Percentiles rank a stretch among this genome's conserved stretches.
phyloP scores from a whole-genome alignment of 345 rosid genomes.

The Rubroshorea leprosula region DNA sequence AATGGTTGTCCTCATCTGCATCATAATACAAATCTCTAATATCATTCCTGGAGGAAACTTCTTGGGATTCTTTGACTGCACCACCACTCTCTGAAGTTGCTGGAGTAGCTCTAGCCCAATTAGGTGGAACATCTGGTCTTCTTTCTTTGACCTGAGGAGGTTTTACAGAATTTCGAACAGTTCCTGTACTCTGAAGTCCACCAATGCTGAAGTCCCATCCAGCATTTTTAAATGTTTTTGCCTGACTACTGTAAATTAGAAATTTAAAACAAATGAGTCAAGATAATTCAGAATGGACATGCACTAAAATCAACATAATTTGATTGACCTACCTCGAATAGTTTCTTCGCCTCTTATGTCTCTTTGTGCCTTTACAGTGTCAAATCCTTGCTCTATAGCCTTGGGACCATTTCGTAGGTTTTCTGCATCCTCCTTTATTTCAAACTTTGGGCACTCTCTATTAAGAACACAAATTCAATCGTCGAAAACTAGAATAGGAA shows the following conservation, averaged over 20 bases:
- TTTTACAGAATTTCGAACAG: conserved; percentile 56
- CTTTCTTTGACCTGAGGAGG: conserved; percentile 88
- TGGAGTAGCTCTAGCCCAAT: conserved; percentile 51
- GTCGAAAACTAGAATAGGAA: conserved; percentile 11
- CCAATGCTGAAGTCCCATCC: conserved; percentile 99
- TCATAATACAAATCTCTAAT: conserved; percentile 47
- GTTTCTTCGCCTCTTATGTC: conserved; percentile 66
- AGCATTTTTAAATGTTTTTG: conserved; percentile 58
- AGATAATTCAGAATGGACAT: conserved; percentile 11
- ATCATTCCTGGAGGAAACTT: conserved; percentile 37
- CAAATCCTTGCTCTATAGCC: conserved; percentile 47
- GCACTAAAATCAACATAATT: conserved; percentile 18
- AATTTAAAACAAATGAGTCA: conserved; percentile 15
- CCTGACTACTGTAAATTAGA: conserved; percentile 51
- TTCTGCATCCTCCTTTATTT: conserved; percentile 57
- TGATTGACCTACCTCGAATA: conserved; percentile 58
- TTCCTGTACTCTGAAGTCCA: conserved; percentile 66
- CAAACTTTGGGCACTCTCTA: conserved; percentile 93
- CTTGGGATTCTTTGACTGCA: conserved; percentile 44
- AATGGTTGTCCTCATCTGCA: conserved; percentile 30
- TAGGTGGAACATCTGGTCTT: conserved; percentile 51
- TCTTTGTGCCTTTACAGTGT: conserved; percentile 70
- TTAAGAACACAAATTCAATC: conserved; percentile 22
- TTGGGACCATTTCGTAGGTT: conserved; percentile 41
- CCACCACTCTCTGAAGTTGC: conserved; percentile 44